Conservation (phyloP, 192 early-diverging fungal species). For the Diversispora epigaea region DNA sequence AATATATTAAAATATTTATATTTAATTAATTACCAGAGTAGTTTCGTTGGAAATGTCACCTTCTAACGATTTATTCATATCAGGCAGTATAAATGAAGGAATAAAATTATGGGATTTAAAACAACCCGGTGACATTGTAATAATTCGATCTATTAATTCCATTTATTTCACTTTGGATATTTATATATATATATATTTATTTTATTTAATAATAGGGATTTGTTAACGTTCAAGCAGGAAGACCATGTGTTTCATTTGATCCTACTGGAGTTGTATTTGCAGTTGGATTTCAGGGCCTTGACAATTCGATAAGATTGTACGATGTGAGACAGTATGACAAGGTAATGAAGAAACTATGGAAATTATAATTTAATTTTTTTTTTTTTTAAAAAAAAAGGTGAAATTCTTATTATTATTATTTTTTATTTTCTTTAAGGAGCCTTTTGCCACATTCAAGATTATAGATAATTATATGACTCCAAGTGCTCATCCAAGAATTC, state of each 20-base stretch:
- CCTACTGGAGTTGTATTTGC: slow-evolving; percentile 79
- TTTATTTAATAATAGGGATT: slow-evolving; percentile 37
- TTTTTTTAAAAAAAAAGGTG: not conserved
- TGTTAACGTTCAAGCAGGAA: slow-evolving; percentile 36
- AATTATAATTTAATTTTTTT: not conserved
- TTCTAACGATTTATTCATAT: slow-evolving; percentile 75
- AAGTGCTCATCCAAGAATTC: slow-evolving; percentile 11
- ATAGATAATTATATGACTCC: slow-evolving; percentile 34
- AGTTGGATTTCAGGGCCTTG: slow-evolving; percentile 44
- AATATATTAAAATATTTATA: not conserved
- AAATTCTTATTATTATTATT: no score
- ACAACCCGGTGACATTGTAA: slow-evolving; percentile 57
- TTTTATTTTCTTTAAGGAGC: slow-evolving; percentile 41
- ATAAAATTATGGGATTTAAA: slow-evolving; percentile 87
- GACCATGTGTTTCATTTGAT: slow-evolving; percentile 71
- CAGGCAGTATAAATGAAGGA: slow-evolving; percentile 74
- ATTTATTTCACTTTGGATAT: not conserved
- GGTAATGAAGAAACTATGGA: slow-evolving; percentile 16
- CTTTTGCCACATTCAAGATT: slow-evolving; percentile 45
- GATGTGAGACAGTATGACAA: slow-evolving; percentile 64
- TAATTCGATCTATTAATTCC: not conserved
- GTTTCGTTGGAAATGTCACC: slow-evolving; percentile 81
- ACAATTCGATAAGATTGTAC: slow-evolving; percentile 62
- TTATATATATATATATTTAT: not conserved
- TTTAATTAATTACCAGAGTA: slow-evolving; percentile 50